Base-by-base conservation (phyloP, 169 alveolate species). In the Eimeria praecox region DNA sequence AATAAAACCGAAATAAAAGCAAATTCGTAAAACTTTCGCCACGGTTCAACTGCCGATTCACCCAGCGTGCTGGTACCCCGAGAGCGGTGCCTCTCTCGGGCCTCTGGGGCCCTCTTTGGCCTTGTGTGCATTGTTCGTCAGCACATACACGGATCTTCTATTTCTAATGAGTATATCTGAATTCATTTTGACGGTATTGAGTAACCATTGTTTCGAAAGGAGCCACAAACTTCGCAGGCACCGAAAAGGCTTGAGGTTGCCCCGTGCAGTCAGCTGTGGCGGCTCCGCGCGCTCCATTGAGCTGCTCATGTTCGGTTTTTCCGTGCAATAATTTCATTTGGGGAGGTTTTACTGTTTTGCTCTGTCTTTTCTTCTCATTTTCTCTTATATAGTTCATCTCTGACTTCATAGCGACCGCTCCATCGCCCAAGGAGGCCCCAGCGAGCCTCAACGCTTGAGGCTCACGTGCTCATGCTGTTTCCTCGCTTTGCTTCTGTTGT, bases 81-180 rank as follows among this genome's bases (percentile, higher is more conserved):
- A 71, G 82, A 71, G 82, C 82, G 82, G 82, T 71, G 82, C 82
- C 82, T 71, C 46, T 27, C 82, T 71, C 14, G 82, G 82, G 82
- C 82, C 82, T 71, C 40, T 38, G 27, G 82, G 82, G 82, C 82
- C 82, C 69, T 16, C 69, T 38, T 46, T 12, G 82, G 82, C 82
- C 82, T 71, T 38, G 46, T 59, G 69, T 59, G 69, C 20, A 14
- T 3, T 59, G 69, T 20, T 59, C 69, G 3, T 59, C n/a, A 5
- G 27, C 27, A 20, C 27, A 1, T 59, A 59, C 30, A 49, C 69
- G 8, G 27, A 22, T 9, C 1, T 59, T 59, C 30, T 59, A n/a
- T 12, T 59, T 59, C 22, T 59, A 59, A 59, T 20, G 69, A 59
- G 69, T 59, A 22, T n/a, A 59, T 59, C 22, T 59, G 69, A 59